A percentile compares a stretch with the other conserved stretches of the same genome.
Conservation (phyloP, 106 monocot species). For the Hemerocallis citrina region DNA sequence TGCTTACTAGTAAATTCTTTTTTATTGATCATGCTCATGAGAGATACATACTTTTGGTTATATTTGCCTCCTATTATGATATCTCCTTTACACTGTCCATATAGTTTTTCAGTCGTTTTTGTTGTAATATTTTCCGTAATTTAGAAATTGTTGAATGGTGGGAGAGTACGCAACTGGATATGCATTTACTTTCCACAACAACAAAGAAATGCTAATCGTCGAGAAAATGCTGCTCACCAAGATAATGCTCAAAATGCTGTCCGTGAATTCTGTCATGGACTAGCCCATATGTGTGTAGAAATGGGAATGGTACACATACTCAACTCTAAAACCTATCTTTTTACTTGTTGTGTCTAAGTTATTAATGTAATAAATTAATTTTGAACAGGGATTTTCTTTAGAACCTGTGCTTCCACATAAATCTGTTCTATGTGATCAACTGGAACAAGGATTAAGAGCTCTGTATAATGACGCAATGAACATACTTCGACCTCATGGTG, state of each 20-base stretch:
- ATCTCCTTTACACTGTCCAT: too few species aligned
- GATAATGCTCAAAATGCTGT: constrained; percentile 39
- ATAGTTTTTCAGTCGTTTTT: background rate
- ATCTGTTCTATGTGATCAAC: constrained; percentile 37
- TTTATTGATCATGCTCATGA: too few species aligned
- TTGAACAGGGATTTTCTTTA: constrained; percentile 39
- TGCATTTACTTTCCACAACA: constrained; percentile 53
- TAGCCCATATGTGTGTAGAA: constrained; percentile 42
- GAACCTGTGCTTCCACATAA: constrained; percentile 35
- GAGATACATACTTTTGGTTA: too few species aligned
- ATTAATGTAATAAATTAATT: background rate
- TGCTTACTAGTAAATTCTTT: too few species aligned
- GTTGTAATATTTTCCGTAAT: background rate
- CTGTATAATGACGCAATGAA: constrained; percentile 45
- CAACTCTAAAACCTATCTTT: background rate
- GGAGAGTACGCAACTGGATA: constrained; percentile 41
- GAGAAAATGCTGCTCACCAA: too few species aligned
- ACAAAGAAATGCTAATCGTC: too few species aligned
- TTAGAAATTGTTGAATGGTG: constrained; percentile 70
- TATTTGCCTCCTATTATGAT: too few species aligned
- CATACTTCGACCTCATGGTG: constrained; percentile 18
- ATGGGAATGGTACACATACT: constrained; percentile 38
- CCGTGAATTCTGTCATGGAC: constrained; percentile 33
- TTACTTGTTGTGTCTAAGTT: background rate
- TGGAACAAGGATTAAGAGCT: constrained; percentile 45